Percentiles rank a stretch among this genome's conserved stretches.
Conservation (phyloP, 148 eudicot genomes). For the Gaultheria prostrata region DNA sequence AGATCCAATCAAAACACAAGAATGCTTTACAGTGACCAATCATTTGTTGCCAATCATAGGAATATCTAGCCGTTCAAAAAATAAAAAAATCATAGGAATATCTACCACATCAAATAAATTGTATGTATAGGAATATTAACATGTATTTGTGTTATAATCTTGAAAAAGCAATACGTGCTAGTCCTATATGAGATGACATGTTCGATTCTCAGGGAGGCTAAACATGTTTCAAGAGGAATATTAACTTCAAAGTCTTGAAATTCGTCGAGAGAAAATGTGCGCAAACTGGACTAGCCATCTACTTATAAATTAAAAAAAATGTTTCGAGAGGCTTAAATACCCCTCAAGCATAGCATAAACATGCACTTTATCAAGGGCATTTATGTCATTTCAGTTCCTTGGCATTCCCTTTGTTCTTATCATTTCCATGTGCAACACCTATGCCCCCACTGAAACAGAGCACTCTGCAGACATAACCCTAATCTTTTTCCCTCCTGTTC, state of each 20-base stretch:
- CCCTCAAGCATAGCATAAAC: background rate
- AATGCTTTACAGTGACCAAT: background rate
- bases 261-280: too few species aligned
- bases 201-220: too few species aligned
- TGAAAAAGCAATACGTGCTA: too few species aligned
- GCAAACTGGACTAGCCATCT: too few species aligned
- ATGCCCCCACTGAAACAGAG: background rate
- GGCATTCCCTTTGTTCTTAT: background rate
- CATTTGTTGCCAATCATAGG: constrained; percentile 3
- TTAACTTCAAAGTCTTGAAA: too few species aligned
- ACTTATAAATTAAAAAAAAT: too few species aligned
- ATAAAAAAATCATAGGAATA: background rate
- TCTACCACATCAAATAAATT: background rate
- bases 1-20: constrained; percentile 1
- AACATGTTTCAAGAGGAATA: too few species aligned
- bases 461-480: background rate
- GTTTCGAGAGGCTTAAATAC: background rate
- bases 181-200: too few species aligned
- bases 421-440: constrained; percentile 1
- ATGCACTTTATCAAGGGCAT: background rate
- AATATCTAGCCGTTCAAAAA: too few species aligned
- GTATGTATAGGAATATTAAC: background rate
- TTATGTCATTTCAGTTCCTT: background rate
- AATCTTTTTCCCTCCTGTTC: background rate
- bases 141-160: background rate